Evolutionary conservation across 2,329 filamentous ascomycete genomes (phyloP).

Genomic region (Catunica adiposa): DNA sequence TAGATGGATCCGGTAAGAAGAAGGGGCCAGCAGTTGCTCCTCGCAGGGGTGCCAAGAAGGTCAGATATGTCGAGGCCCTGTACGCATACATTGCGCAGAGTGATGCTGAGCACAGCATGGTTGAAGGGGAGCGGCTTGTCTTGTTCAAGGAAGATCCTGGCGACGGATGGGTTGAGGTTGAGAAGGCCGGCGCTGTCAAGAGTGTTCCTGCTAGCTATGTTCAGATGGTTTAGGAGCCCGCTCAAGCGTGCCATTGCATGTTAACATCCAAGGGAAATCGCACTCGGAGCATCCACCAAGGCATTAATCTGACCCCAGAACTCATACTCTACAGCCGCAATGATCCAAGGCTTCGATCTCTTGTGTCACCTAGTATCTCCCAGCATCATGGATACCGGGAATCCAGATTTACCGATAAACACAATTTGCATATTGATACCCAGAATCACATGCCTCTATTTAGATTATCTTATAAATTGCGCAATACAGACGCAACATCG

Average conservation of each 20-base stretch:
- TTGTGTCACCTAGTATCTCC: neutral
- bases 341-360: neutral
- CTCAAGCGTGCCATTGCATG: constrained; percentile 7
- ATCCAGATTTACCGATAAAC: neutral
- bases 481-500: neutral
- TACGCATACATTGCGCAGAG: constrained; percentile 83
- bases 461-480: neutral
- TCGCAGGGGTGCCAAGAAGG: constrained; percentile 76
- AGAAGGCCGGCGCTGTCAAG: constrained; percentile 69
- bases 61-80: constrained; percentile 81
- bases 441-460: neutral
- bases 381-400: neutral
- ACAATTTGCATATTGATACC: neutral
- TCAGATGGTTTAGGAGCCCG: constrained; percentile 43
- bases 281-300: neutral
- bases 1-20: constrained; percentile 47
- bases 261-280: constrained; percentile 1
- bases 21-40: constrained; percentile 87
- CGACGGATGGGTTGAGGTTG: constrained; percentile 94
- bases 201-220: constrained; percentile 94
- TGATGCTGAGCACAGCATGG: constrained; percentile 78
- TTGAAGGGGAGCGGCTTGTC: constrained; percentile 80
- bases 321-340: constrained; percentile 10
- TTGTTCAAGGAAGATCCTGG: constrained; percentile 74
- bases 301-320: constrained; percentile 3